Conservation (phyloP, 345 rosid genomes). For the Dovyalis caffra region DNA sequence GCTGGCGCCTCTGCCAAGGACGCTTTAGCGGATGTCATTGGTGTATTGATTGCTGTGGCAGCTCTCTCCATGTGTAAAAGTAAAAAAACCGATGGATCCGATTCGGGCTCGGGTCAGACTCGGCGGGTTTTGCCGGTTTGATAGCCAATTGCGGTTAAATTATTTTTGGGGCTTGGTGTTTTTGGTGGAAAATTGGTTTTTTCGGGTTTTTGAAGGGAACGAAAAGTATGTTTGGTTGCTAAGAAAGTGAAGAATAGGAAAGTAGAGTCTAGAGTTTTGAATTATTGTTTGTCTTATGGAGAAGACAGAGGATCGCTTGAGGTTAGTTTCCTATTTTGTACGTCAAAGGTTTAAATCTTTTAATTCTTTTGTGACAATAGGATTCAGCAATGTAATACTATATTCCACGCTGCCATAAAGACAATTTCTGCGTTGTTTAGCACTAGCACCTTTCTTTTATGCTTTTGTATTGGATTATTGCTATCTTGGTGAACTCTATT, state of each 20-base stretch:
- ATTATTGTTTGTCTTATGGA: background rate
- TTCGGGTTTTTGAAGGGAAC: background rate
- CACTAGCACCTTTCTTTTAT: background rate
- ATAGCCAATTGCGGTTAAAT: background rate
- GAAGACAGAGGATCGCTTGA: background rate
- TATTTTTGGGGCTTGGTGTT: background rate
- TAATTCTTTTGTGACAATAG: too few relatives aligned
- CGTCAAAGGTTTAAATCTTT: background rate
- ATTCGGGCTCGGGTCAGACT: conserved; percentile 27
- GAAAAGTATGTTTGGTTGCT: background rate
- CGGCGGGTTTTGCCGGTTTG: conserved; percentile 57
- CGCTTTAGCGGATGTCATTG: conserved; percentile 69
- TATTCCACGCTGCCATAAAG: background rate
- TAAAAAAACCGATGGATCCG: conserved; percentile 10
- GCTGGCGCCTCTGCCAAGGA: conserved; percentile 84
- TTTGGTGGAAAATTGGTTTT: background rate
- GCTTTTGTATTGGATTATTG: background rate
- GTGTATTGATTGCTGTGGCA: conserved; percentile 57
- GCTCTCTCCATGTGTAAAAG: conserved; percentile 28
- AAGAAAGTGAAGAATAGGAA: conserved; percentile 8
- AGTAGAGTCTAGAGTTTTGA: conserved; percentile 2
- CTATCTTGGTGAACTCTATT: too few relatives aligned
- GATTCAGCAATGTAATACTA: background rate
- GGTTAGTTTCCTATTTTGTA: conserved; percentile 9
- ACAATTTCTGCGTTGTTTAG: background rate